phyloP scores from a whole-genome alignment of 345 rosid genomes.

The Eucalyptus brandiana region DNA sequence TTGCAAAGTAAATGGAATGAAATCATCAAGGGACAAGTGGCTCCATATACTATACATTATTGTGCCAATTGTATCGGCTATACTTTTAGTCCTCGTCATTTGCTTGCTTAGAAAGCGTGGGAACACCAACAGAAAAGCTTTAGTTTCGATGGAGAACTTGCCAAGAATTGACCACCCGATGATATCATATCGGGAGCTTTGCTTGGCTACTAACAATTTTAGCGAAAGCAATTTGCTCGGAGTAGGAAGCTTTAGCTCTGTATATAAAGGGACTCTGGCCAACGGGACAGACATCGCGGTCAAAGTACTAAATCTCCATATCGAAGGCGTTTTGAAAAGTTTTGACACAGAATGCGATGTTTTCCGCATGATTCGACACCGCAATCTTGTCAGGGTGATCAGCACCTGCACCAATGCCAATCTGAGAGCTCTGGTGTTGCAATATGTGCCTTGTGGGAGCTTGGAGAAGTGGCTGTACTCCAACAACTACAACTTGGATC shows the following conservation, averaged over 20 bases:
- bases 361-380: not conserved
- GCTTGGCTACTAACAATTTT: not conserved
- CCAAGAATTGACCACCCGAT: not conserved
- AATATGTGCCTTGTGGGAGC: not conserved
- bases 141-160: not conserved
- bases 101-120: not conserved
- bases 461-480: not conserved
- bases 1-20: not conserved
- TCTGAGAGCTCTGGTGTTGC: not conserved
- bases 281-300: not conserved
- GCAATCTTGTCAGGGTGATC: not conserved
- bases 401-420: not conserved
- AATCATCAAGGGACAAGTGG: not conserved
- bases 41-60: not conserved
- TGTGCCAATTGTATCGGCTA: not conserved
- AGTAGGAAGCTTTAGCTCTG: not conserved
- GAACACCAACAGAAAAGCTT: not conserved
- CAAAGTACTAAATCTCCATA: not conserved
- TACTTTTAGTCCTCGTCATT: not conserved
- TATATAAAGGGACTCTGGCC: not conserved
- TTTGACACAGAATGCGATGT: not conserved
- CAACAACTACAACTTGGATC: not conserved
- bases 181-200: not conserved
- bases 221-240: not conserved
- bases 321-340: not conserved